Percentiles rank a stretch among this genome's conserved stretches.
phyloP scores from a whole-genome alignment of 768 basidiomycete genomes.

The Leucosporidium scottii region DNA sequence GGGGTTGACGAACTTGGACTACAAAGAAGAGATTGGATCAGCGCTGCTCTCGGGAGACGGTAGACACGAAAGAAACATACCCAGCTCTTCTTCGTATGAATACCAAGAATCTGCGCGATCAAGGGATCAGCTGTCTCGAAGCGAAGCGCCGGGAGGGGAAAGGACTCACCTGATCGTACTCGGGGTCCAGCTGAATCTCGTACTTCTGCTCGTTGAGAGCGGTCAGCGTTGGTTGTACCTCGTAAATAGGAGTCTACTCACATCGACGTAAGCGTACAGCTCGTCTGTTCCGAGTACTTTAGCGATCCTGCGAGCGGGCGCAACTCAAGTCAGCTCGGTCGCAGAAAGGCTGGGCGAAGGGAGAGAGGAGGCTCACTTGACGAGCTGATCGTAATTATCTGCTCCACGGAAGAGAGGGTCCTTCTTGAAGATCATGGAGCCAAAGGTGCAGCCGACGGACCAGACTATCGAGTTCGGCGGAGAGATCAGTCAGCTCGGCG shows the following conservation, averaged over 20 bases:
- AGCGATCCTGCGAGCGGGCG: slow-evolving; percentile 11
- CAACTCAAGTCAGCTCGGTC: too few relatives aligned
- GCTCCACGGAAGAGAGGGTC: slow-evolving; percentile 35
- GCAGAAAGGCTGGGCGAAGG: too few relatives aligned
- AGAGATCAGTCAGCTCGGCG: neutral
- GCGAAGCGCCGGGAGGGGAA: too few relatives aligned
- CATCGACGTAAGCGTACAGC: slow-evolving; percentile 38
- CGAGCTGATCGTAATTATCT: slow-evolving; percentile 32
- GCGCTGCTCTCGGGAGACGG: too few relatives aligned
- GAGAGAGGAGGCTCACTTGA: slow-evolving; percentile 12
- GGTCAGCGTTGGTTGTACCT: neutral
- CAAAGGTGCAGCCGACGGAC: slow-evolving; percentile 34
- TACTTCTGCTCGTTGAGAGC: slow-evolving; percentile 59
- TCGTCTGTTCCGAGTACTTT: slow-evolving; percentile 33
- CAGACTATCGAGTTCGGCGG: slow-evolving; percentile 9
- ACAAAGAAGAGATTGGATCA: slow-evolving; percentile 46
- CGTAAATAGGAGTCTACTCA: slow-evolving; percentile 8
- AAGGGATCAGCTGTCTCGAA: too few relatives aligned
- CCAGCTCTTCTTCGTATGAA: slow-evolving; percentile 58
- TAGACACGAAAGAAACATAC: too few relatives aligned
- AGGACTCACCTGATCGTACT: slow-evolving; percentile 87
- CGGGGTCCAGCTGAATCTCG: slow-evolving; percentile 89
- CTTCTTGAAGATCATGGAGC: slow-evolving; percentile 33
- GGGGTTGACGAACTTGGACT: slow-evolving; percentile 84
- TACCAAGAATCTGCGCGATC: slow-evolving; percentile 62